These are phyloP conservation scores for Cercospora sp. DNA, from an alignment of 2,329 filamentous ascomycete species.

Conservation along the genomic window DNA sequence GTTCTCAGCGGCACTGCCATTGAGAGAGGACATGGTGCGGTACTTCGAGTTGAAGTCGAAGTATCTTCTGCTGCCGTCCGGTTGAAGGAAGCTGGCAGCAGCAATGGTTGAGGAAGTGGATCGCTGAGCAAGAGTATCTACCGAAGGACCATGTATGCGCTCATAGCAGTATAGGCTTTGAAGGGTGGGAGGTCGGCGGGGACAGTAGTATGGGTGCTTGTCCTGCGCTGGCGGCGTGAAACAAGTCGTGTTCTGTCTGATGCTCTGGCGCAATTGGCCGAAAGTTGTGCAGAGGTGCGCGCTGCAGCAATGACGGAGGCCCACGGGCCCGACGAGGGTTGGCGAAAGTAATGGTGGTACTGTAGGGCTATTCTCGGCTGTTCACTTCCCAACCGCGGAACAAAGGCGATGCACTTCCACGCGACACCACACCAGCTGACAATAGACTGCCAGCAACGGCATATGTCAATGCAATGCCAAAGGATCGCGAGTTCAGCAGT, in stretches of 20 bases:
- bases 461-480: neutral
- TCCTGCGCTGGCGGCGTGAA: conserved; percentile 2
- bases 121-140: conserved; percentile 15
- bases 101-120: conserved; percentile 7
- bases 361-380: neutral
- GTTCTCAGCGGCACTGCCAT: conserved; percentile 29
- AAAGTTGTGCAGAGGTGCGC: neutral
- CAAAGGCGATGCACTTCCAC: neutral
- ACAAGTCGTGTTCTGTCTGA: conserved; percentile 12
- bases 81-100: conserved; percentile 23
- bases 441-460: neutral
- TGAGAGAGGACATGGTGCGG: conserved; percentile 28
- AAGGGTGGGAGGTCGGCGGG: conserved; percentile 1
- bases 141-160: conserved; percentile 17
- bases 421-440: conserved; percentile 1
- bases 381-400: neutral
- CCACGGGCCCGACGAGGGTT: neutral
- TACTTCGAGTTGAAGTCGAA: conserved; percentile 26
- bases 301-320: neutral
- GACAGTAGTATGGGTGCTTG: conserved; percentile 3
- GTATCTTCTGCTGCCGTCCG: conserved; percentile 15
- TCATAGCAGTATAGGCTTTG: conserved; percentile 20
- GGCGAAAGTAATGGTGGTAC: conserved; percentile 3
- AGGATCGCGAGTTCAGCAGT: neutral
- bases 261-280: conserved; percentile 10